Conservation (phyloP, 345 rosid genomes). For the Raphanus raphanistrum region DNA sequence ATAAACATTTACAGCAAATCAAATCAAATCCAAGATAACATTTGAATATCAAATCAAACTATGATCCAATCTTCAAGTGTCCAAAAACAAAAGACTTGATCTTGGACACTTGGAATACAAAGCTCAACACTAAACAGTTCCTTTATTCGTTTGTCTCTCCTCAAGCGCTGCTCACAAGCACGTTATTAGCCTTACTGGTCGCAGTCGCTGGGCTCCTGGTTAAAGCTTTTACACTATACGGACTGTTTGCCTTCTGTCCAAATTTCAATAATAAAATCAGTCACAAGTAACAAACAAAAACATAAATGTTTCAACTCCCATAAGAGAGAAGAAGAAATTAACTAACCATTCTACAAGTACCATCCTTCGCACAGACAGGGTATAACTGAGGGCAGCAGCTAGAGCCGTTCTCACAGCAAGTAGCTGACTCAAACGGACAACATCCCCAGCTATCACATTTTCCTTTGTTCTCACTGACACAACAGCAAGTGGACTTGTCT, state of each 20-base stretch:
- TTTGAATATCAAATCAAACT: neutral
- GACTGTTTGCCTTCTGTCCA: conserved; percentile 61
- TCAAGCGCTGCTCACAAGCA: conserved; percentile 35
- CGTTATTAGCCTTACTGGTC: conserved; percentile 31
- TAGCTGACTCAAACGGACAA: conserved; percentile 79
- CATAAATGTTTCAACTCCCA: neutral
- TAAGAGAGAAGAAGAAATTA: neutral
- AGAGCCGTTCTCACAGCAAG: conserved; percentile 70
- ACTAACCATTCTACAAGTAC: conserved; percentile 73
- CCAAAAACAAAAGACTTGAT: too few species aligned
- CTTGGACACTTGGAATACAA: neutral
- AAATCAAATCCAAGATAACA: neutral
- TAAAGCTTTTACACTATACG: conserved; percentile 54
- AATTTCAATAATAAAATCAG: conserved; percentile 8
- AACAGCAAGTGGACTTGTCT: conserved; percentile 67
- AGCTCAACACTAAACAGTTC: neutral
- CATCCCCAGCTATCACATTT: conserved; percentile 88
- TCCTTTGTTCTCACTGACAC: conserved; percentile 47
- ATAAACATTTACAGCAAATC: neutral
- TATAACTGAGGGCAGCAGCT: conserved; percentile 84
- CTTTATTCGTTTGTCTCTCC: conserved; percentile 3
- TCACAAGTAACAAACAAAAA: neutral
- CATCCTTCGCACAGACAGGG: conserved; percentile 62
- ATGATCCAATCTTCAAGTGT: neutral
- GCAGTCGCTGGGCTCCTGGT: conserved; percentile 51